These are phyloP conservation scores for Leccinum obscurum DNA, from an alignment of 768 basidiomycete species.

Conservation along the genomic window DNA sequence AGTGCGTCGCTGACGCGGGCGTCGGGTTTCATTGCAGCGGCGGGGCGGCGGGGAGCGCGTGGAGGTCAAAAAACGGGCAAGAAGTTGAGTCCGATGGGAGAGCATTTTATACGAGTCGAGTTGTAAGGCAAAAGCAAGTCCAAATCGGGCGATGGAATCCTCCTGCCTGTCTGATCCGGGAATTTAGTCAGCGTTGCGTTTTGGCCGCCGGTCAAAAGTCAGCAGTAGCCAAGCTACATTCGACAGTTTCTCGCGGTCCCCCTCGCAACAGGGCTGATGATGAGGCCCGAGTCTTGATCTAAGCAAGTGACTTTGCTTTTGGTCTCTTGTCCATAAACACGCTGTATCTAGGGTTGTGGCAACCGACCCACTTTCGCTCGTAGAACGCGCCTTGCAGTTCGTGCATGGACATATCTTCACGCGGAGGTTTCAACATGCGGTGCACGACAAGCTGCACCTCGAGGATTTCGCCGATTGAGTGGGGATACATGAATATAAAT, in stretches of 20 bases:
- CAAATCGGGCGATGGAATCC: background rate
- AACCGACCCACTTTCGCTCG: background rate
- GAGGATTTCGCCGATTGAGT: conserved; percentile 18
- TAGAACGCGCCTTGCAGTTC: conserved; percentile 13
- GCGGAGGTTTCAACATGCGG: background rate
- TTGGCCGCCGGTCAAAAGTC: background rate
- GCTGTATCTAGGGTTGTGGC: conserved; percentile 9
- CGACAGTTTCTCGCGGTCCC: background rate
- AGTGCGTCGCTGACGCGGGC: conserved; percentile 12
- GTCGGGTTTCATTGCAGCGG: conserved; percentile 10
- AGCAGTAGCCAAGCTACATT: background rate
- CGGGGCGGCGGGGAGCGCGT: background rate
- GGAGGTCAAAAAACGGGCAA: background rate
- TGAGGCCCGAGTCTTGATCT: background rate
- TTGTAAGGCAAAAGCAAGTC: background rate
- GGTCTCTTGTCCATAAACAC: conserved; percentile 1
- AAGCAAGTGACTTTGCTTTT: background rate
- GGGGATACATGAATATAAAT: conserved; percentile 32
- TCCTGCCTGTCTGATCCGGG: background rate
- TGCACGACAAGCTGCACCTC: background rate
- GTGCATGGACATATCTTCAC: conserved; percentile 4
- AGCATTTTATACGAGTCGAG: background rate
- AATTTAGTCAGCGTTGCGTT: background rate
- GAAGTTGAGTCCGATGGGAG: background rate
- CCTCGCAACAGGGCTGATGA: conserved; percentile 8